A percentile compares a stretch with the other conserved stretches of the same genome.
These are phyloP conservation scores for Madurella fahalii DNA, from an alignment of 2,329 filamentous ascomycete species.

Conservation along the genomic window DNA sequence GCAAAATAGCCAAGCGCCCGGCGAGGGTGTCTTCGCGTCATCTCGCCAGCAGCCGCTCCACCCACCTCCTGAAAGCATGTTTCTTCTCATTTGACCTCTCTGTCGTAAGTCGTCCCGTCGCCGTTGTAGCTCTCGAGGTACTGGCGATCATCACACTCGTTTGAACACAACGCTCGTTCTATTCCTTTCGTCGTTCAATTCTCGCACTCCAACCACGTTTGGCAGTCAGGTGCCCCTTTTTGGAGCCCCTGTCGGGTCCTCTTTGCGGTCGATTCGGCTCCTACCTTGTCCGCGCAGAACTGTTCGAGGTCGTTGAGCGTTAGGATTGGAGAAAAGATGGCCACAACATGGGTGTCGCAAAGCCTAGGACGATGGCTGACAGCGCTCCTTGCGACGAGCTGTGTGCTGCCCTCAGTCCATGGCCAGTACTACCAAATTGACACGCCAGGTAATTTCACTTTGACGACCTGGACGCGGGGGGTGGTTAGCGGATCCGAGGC, in stretches of 20 bases:
- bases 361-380: conserved; percentile 18
- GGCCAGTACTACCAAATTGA: conserved; percentile 22
- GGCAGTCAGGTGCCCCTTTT: not conserved
- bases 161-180: conserved; percentile 11
- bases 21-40: conserved; percentile 24
- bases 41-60: not conserved
- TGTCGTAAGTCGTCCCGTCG: not conserved
- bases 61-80: conserved; percentile 16
- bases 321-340: conserved; percentile 10
- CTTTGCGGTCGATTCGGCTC: too few relatives aligned
- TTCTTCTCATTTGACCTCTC: not conserved
- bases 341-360: conserved; percentile 3
- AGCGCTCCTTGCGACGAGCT: conserved; percentile 14
- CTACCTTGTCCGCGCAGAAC: too few relatives aligned
- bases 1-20: conserved; percentile 20
- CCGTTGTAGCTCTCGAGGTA: conserved; percentile 7
- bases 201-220: not conserved
- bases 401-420: conserved; percentile 14
- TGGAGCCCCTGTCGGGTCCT: too few relatives aligned
- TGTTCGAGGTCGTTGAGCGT: not conserved
- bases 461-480: not conserved
- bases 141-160: conserved; percentile 19
- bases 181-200: not conserved
- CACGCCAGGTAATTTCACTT: conserved; percentile 19
- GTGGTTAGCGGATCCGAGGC: too few relatives aligned